Percentiles rank a stretch among this genome's conserved stretches.
phyloP scores from a whole-genome alignment of 768 basidiomycete species.

The Suillus paluster region DNA sequence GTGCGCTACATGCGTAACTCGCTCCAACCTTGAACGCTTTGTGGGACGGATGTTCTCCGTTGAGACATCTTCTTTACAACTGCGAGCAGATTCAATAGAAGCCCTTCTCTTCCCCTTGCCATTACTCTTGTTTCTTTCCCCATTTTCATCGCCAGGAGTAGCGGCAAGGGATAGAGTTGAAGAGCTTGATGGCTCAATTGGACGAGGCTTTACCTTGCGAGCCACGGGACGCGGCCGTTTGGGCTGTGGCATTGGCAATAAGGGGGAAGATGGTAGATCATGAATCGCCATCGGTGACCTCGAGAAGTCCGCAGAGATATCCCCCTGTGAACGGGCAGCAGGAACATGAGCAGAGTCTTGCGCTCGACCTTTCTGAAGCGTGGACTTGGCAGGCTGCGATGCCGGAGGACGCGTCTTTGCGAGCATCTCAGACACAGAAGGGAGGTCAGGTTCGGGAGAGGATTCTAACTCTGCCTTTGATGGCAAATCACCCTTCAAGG shows the following conservation, averaged over 20 bases:
- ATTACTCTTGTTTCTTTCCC: neutral
- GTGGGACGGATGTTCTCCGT: neutral
- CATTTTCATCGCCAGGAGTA: neutral
- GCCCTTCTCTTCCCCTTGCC: constrained; percentile 7
- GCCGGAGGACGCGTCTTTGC: neutral
- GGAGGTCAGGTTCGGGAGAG: constrained; percentile 10
- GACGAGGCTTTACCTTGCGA: neutral
- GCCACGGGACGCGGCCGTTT: constrained; percentile 1
- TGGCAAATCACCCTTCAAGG: neutral
- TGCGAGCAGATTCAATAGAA: neutral
- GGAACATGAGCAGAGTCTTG: neutral
- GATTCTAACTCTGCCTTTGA: neutral
- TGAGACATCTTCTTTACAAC: neutral
- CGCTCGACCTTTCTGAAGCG: neutral
- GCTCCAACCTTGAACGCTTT: constrained; percentile 2
- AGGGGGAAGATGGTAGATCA: neutral
- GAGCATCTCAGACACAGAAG: constrained; percentile 7
- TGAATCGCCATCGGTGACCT: neutral
- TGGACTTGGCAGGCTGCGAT: neutral
- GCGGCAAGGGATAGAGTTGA: neutral
- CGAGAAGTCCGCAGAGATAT: too few species aligned
- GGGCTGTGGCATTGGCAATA: neutral
- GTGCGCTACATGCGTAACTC: neutral
- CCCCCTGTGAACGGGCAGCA: neutral
- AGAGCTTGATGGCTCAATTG: neutral